phyloP scores from a whole-genome alignment of 805 yeast species.

The Monosporozyma aerobia region DNA sequence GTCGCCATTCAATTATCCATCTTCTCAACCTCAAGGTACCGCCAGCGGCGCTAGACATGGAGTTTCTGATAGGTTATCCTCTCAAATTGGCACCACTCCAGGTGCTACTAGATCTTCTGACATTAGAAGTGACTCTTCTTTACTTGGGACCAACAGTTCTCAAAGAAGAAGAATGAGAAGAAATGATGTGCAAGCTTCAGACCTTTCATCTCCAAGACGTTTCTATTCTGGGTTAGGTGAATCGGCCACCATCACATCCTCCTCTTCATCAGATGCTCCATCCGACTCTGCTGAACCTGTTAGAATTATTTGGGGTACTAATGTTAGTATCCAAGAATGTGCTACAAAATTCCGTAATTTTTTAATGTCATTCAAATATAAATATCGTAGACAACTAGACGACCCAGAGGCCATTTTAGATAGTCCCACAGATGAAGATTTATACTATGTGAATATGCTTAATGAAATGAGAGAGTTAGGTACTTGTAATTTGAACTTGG shows the following conservation, averaged over 20 bases:
- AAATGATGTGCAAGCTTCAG: constrained; percentile 71
- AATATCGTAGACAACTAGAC: constrained; percentile 50
- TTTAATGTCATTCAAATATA: constrained; percentile 71
- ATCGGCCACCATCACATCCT: constrained; percentile 5
- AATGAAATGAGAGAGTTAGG: constrained; percentile 71
- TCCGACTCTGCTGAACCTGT: constrained; percentile 57
- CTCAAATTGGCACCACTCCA: constrained; percentile 10
- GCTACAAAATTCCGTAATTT: constrained; percentile 73
- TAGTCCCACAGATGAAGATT: constrained; percentile 54
- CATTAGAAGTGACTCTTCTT: constrained; percentile 36
- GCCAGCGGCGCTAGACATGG: not conserved
- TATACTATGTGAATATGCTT: constrained; percentile 65
- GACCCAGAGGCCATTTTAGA: constrained; percentile 28
- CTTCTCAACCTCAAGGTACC: constrained; percentile 15
- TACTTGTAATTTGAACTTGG: constrained; percentile 73
- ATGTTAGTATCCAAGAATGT: constrained; percentile 85
- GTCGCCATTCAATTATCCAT: constrained; percentile 40
- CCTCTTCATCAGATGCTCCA: constrained; percentile 25
- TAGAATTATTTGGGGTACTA: constrained; percentile 97
- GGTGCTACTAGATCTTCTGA: constrained; percentile 31
- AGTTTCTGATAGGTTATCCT: constrained; percentile 8
- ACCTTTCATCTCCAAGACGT: constrained; percentile 66
- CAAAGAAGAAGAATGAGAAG: constrained; percentile 50
- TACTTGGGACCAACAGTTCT: constrained; percentile 30
- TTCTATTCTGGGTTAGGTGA: constrained; percentile 28